phyloP scores from a whole-genome alignment of 352 stramenopile species.

The Sclerospora graminicola region DNA sequence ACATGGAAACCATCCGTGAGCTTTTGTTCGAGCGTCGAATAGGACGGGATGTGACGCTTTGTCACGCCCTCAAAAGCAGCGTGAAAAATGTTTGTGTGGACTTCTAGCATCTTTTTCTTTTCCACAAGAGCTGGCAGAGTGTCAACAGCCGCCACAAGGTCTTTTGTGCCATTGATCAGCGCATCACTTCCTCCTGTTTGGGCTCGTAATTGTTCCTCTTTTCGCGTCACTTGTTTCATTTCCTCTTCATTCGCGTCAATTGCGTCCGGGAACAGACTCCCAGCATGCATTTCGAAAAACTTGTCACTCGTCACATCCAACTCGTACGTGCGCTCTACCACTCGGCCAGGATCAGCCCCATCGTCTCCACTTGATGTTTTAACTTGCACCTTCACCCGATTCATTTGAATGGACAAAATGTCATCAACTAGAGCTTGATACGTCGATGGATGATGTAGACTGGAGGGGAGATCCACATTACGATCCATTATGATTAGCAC shows the following conservation, averaged over 20 bases:
- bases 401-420: conserved; percentile 91
- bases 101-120: conserved; percentile 85
- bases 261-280: conserved; percentile 66
- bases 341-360: conserved; percentile 14
- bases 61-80: conserved; percentile 72
- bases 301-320: conserved; percentile 73
- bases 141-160: conserved; percentile 75
- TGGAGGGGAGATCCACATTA: conserved; percentile 93
- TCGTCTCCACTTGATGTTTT: conserved; percentile 38
- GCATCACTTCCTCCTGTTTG: conserved; percentile 58
- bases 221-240: conserved; percentile 80
- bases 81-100: conserved; percentile 85
- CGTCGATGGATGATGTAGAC: conserved; percentile 92
- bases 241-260: conserved; percentile 85
- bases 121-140: conserved; percentile 71
- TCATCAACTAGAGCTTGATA: conserved; percentile 94
- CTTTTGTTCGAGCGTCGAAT: conserved; percentile 80
- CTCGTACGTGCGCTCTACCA: conserved; percentile 65
- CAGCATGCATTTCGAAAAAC: conserved; percentile 74
- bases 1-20: conserved; percentile 72
- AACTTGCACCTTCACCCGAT: conserved; percentile 91
- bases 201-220: conserved; percentile 76
- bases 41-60: conserved; percentile 69
- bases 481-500: conserved; percentile 97
- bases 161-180: conserved; percentile 70